Percentiles rank a stretch among this genome's conserved stretches.
Conservation (phyloP, 2,329 filamentous ascomycete genomes). For the Colletotrichum musae region DNA sequence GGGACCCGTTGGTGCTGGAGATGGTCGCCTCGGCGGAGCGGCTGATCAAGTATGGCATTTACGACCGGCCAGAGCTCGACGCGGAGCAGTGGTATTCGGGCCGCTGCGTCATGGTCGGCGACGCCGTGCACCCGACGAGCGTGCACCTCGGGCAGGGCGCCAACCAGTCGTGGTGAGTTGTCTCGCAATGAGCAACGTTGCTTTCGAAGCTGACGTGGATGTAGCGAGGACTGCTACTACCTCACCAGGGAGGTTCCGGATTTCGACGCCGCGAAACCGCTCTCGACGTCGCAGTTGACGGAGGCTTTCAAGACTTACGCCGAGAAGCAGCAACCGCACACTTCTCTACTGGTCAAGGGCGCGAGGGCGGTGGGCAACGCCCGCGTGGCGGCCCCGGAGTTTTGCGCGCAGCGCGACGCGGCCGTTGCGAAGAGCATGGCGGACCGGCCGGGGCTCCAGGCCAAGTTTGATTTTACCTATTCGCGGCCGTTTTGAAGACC, state of each 20-base stretch:
- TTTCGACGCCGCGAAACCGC: not conserved
- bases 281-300: not conserved
- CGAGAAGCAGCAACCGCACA: constrained; percentile 44
- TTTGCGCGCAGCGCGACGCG: constrained; percentile 33
- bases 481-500: constrained; percentile 1
- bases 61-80: constrained; percentile 45
- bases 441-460: constrained; percentile 15
- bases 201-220: not conserved
- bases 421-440: constrained; percentile 23
- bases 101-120: constrained; percentile 44
- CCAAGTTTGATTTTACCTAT: constrained; percentile 25
- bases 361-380: constrained; percentile 42
- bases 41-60: constrained; percentile 47
- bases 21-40: constrained; percentile 44
- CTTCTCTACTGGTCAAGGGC: constrained; percentile 43
- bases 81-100: constrained; percentile 44
- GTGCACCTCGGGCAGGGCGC: constrained; percentile 47
- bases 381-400: constrained; percentile 42
- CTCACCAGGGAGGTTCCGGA: constrained; percentile 7
- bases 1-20: constrained; percentile 41
- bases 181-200: not conserved
- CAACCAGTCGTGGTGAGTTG: constrained; percentile 39
- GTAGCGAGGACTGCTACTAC: constrained; percentile 32
- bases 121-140: constrained; percentile 46
- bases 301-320: constrained; percentile 32